Evolutionary conservation across 345 rosid species (phyloP).

Genomic region (Euphorbia tirucalli): DNA sequence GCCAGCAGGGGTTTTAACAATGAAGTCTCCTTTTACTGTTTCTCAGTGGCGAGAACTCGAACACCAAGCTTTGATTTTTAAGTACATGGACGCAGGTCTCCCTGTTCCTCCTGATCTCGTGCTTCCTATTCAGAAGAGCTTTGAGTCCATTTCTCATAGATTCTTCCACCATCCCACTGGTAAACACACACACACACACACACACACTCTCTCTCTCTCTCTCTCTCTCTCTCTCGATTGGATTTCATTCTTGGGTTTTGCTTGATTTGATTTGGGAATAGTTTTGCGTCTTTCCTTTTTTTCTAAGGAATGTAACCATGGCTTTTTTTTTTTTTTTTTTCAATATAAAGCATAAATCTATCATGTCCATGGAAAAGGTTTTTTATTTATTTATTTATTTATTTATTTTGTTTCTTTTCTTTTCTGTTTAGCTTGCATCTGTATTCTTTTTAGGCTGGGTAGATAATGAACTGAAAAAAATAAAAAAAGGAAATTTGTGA

Average conservation of each 20-base stretch:
- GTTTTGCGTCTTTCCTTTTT: background rate
- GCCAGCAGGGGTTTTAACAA: slow-evolving; percentile 26
- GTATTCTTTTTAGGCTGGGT: background rate
- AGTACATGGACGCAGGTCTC: slow-evolving; percentile 57
- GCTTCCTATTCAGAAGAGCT: slow-evolving; percentile 51
- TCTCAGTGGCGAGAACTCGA: slow-evolving; percentile 64
- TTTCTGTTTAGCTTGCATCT: background rate
- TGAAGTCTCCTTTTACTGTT: slow-evolving; percentile 51
- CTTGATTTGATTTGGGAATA: slow-evolving; percentile 20
- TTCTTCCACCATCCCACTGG: slow-evolving; percentile 50
- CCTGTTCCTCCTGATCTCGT: slow-evolving; percentile 60
- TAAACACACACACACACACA: too few relatives aligned
- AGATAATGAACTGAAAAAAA: background rate
- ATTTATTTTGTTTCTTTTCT: too few relatives aligned
- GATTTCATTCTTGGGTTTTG: background rate
- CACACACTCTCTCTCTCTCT: background rate
- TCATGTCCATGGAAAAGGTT: background rate
- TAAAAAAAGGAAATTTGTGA: too few relatives aligned
- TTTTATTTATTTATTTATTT: background rate
- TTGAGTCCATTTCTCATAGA: slow-evolving; percentile 46
- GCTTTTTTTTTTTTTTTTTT: background rate
- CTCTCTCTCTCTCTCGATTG: background rate
- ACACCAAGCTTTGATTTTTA: slow-evolving; percentile 59
- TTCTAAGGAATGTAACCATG: background rate
- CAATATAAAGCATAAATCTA: background rate